phyloP scores from a whole-genome alignment of 306 rosid species.

The Hylodesmum podocarpum region DNA sequence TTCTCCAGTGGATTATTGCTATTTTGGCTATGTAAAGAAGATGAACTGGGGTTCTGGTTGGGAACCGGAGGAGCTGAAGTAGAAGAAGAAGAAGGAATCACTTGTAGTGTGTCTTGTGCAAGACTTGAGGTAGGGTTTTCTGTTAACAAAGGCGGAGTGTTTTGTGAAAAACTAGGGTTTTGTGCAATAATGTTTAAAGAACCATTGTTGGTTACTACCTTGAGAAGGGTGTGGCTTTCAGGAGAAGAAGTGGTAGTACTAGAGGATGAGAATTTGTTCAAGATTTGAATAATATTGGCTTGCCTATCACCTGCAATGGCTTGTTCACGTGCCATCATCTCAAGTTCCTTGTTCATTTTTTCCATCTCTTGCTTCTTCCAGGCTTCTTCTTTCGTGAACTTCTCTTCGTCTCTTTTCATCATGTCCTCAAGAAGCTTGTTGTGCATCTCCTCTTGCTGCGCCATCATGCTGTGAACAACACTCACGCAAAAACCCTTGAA shows the following conservation, averaged over 20 bases:
- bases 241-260: neutral
- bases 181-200: slow-evolving; percentile 4
- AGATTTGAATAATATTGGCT: slow-evolving; percentile 57
- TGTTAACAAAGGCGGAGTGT: neutral
- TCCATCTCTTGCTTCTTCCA: slow-evolving; percentile 88
- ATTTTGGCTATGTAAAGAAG: slow-evolving; percentile 26
- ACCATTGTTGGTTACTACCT: slow-evolving; percentile 12
- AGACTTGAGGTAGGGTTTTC: slow-evolving; percentile 57
- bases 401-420: slow-evolving; percentile 75
- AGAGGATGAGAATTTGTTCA: slow-evolving; percentile 48
- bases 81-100: slow-evolving; percentile 24
- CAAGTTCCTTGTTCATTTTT: slow-evolving; percentile 82
- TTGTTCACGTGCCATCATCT: slow-evolving; percentile 75
- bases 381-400: slow-evolving; percentile 64
- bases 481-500: slow-evolving; percentile 74
- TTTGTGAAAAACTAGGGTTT: slow-evolving; percentile 40
- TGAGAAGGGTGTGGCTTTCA: neutral
- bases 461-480: slow-evolving; percentile 74
- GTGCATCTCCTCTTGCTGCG: slow-evolving; percentile 81
- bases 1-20: neutral
- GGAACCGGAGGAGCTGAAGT: slow-evolving; percentile 2
- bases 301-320: slow-evolving; percentile 76
- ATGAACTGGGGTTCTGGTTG: slow-evolving; percentile 36
- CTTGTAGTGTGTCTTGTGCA: slow-evolving; percentile 15
- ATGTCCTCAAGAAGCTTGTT: slow-evolving; percentile 67